Base-by-base conservation (phyloP, 2,329 filamentous ascomycete species). In the Didymella lethalis region DNA sequence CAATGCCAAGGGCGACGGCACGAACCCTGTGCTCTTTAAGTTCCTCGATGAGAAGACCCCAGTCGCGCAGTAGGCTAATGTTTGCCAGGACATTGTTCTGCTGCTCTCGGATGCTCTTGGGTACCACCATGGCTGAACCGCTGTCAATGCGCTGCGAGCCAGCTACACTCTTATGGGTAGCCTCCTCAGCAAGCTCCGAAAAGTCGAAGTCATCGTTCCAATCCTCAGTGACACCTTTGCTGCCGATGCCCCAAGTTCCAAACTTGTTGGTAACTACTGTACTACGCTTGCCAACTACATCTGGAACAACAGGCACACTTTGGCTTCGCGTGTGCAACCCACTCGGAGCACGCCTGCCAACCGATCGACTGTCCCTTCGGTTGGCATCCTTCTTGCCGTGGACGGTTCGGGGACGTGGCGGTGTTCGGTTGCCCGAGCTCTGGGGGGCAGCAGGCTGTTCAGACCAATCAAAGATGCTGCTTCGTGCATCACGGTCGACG, bases 141-240 rank as follows among this genome's bases (percentile, higher is more conserved):
- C 79, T 82, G 70, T 83, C 74, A 52, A 80, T 70, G 16, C 78
- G 73, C 55, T 76, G 78, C 32, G 79, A 78, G 25, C 76, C 73
- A 25, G 67, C 66, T 31, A 72, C 64, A 25, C 69, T 74, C 32
- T 72, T 70, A 28, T 68, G 66, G 12, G 61, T 62, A 32, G 69
- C 63, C 18, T 73, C 68, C 43, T 84, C 81, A 26, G 81, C 77
- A 12, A 78, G 72, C 47, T 87, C 85, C 23, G 84, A 84, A 72
- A 94, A 93, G 60, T 94, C 90, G 67, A 96, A 95, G 74, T 96
- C 92, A 63, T 93, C 90, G 67, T 94, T 92, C 92, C 92, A 96
- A 70, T 95, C 91, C 73, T 96, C 92, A 61, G 89, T 93, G 11
- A 88, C 88, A 16, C 86, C 89, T 75, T 93, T 93, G 62, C 86